Percentiles rank a stretch among this genome's conserved stretches.
Evolutionary conservation across 139 green algal species (phyloP).

Genomic region (Protoeuglena noctilucae): DNA sequence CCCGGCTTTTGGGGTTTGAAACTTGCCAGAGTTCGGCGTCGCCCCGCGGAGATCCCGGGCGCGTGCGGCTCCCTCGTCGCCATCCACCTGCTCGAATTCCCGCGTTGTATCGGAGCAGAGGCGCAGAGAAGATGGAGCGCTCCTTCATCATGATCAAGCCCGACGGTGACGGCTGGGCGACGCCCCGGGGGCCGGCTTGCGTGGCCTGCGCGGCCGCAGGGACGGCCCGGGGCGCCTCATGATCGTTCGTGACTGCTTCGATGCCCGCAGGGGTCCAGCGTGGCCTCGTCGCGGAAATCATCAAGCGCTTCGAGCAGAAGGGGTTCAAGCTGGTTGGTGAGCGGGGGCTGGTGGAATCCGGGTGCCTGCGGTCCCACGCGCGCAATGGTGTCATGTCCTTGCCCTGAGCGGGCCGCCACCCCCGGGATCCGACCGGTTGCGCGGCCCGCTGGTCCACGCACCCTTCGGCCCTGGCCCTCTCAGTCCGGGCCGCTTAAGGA

Average conservation of each 20-base stretch:
- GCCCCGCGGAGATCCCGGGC: no score
- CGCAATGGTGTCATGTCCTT: neutral
- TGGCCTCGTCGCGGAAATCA: conserved; percentile 43
- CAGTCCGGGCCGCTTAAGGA: neutral
- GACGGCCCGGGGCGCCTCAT: neutral
- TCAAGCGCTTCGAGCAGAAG: conserved; percentile 59
- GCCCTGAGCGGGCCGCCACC: no score
- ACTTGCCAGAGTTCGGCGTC: no score
- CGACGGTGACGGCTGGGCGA: neutral
- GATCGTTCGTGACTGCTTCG: neutral
- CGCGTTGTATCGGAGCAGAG: no score
- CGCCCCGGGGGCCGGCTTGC: neutral
- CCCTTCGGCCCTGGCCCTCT: neutral
- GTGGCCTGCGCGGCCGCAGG: neutral
- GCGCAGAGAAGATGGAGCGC: conserved; percentile 1
- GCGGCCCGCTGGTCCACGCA: neutral
- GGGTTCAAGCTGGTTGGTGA: conserved; percentile 61
- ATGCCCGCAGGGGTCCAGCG: conserved; percentile 30
- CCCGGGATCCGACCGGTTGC: neutral
- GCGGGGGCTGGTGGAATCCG: neutral
- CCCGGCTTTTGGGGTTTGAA: no score
- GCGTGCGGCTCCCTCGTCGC: no score
- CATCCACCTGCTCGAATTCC: no score
- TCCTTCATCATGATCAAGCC: neutral
- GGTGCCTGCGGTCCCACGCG: neutral